phyloP scores from a whole-genome alignment of 192 early-diverging fungal species.

The Chytriomyces sp. region DNA sequence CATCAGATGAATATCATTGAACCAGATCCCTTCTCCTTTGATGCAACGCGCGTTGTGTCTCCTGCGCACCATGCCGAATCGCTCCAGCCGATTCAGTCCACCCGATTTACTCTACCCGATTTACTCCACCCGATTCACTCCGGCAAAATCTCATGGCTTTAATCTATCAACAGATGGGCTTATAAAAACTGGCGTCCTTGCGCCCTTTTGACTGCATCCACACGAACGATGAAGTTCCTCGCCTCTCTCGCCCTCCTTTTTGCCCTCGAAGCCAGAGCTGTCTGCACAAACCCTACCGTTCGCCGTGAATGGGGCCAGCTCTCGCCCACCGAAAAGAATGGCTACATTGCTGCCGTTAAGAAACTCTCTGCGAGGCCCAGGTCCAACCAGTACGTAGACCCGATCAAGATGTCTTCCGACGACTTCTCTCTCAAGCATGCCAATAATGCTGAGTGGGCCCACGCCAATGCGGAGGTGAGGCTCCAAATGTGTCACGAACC shows the following conservation, averaged over 20 bases:
- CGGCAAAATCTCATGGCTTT: too few relatives aligned
- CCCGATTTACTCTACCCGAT: too few relatives aligned
- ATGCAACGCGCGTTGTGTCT: too few relatives aligned
- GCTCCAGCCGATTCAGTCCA: too few relatives aligned
- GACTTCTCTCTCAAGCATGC: not conserved
- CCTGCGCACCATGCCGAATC: too few relatives aligned
- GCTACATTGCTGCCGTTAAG: constrained; percentile 12
- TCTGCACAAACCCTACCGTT: constrained; percentile 12
- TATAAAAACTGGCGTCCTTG: too few relatives aligned
- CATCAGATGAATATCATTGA: too few relatives aligned
- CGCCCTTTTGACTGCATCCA: too few relatives aligned
- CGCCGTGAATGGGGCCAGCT: constrained; percentile 24
- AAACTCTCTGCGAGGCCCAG: constrained; percentile 3
- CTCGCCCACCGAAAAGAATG: not conserved
- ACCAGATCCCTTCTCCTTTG: too few relatives aligned
- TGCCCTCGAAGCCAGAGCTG: not conserved
- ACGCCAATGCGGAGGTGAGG: not conserved
- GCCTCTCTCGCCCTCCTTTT: not conserved
- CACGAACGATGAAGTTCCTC: not conserved
- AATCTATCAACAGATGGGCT: too few relatives aligned
- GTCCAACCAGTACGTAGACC: not conserved
- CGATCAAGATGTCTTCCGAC: not conserved
- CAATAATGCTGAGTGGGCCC: not conserved
- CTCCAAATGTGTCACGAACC: not conserved
- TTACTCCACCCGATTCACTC: too few relatives aligned